phyloP scores from a whole-genome alignment of 495 filamentous ascomycete genomes.

The Pyrenula aspistea region DNA sequence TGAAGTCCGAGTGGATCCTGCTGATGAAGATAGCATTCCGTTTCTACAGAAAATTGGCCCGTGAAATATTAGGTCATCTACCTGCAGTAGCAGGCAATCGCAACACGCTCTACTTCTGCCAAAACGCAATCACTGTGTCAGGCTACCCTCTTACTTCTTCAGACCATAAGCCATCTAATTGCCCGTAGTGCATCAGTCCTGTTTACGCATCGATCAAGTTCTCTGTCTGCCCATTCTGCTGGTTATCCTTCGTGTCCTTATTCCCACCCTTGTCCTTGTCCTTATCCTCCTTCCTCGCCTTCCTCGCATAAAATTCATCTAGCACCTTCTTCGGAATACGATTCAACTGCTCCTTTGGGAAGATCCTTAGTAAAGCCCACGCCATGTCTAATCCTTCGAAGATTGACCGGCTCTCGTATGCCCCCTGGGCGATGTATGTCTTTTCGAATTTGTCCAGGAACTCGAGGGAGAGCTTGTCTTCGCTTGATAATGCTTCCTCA shows the following conservation, averaged over 20 bases:
- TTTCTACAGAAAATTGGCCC: too few relatives aligned
- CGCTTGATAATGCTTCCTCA: conserved; percentile 86
- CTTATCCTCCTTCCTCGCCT: conserved; percentile 37
- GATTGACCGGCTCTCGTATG: conserved; percentile 84
- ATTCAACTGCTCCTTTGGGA: conserved; percentile 94
- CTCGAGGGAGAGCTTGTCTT: conserved; percentile 95
- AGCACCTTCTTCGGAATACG: conserved; percentile 90
- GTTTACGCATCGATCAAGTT: conserved; percentile 55
- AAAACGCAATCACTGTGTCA: too few relatives aligned
- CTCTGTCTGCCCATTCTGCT: conserved; percentile 33
- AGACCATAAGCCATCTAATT: too few relatives aligned
- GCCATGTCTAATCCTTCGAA: conserved; percentile 89
- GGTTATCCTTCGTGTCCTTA: conserved; percentile 63
- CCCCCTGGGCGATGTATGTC: conserved; percentile 78
- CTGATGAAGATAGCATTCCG: too few relatives aligned
- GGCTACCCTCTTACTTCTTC: too few relatives aligned
- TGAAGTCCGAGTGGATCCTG: too few relatives aligned
- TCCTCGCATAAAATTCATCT: conserved; percentile 82
- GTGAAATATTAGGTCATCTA: too few relatives aligned
- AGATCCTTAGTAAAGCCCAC: conserved; percentile 91
- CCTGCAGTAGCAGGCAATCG: too few relatives aligned
- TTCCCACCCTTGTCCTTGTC: conserved; percentile 33
- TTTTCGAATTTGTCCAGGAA: conserved; percentile 95
- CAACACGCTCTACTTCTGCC: too few relatives aligned
- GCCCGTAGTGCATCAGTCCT: too few relatives aligned